Conservation (phyloP, 225 moss, liverwort and hornwort species). For the Lunularia cruciata region DNA sequence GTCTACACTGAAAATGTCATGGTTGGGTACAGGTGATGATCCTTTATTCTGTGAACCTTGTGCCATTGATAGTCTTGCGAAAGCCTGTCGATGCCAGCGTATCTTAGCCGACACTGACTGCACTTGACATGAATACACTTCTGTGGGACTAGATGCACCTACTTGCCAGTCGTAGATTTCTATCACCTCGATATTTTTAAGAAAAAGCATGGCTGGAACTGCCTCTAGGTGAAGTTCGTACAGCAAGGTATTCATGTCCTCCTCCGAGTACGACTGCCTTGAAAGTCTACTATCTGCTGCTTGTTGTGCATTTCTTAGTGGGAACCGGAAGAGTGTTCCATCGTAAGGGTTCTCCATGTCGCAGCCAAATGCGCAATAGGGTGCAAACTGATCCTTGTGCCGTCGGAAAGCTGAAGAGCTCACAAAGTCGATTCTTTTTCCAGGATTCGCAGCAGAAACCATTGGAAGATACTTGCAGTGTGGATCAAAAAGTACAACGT, state of each 20-base stretch:
- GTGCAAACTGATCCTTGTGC: conserved; percentile 69
- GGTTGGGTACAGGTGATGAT: conserved; percentile 28
- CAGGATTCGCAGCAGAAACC: conserved; percentile 76
- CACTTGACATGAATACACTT: conserved; percentile 56
- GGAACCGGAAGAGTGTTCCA: conserved; percentile 84
- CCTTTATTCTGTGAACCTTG: conserved; percentile 28
- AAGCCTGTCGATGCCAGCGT: conserved; percentile 80
- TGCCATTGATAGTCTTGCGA: conserved; percentile 66
- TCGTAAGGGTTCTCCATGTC: conserved; percentile 69
- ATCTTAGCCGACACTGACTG: conserved; percentile 63
- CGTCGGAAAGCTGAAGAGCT: conserved; percentile 53
- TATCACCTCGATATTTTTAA: conserved; percentile 73
- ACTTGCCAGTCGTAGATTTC: conserved; percentile 80
- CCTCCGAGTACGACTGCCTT: conserved; percentile 77
- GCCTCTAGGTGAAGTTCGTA: conserved; percentile 69
- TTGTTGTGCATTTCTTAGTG: conserved; percentile 63
- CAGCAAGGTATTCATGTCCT: conserved; percentile 75
- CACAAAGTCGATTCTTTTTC: conserved; percentile 85
- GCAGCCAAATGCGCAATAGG: conserved; percentile 80
- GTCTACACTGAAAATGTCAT: conserved; percentile 68
- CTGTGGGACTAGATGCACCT: conserved; percentile 52
- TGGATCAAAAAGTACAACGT: conserved; percentile 84
- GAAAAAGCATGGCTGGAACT: conserved; percentile 70
- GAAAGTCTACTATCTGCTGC: conserved; percentile 73
- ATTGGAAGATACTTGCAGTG: conserved; percentile 87